A percentile compares a stretch with the other conserved stretches of the same genome.
Conservation (phyloP, 1,284 basidiomycete species). For the Inonotus hispidus region DNA sequence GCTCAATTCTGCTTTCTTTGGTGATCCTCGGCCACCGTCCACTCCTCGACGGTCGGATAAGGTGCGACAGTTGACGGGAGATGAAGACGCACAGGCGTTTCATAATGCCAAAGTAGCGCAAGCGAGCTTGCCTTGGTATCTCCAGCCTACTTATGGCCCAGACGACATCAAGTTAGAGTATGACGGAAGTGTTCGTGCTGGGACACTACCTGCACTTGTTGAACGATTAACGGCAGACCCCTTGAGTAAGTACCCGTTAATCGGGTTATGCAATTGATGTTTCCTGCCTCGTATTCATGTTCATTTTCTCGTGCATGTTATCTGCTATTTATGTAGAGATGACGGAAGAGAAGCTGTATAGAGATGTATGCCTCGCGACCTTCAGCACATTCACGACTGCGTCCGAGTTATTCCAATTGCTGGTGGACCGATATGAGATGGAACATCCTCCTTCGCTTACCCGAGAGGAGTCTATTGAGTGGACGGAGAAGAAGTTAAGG, state of each 20-base stretch:
- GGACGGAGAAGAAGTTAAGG: conserved; percentile 57
- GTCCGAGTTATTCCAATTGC: conserved; percentile 58
- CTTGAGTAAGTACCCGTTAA: conserved; percentile 36
- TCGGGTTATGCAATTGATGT: not conserved
- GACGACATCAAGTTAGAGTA: conserved; percentile 53
- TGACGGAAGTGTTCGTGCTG: conserved; percentile 56
- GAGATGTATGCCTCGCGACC: conserved; percentile 70
- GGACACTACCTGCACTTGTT: conserved; percentile 64
- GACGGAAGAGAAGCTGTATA: conserved; percentile 46
- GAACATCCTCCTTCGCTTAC: conserved; percentile 46
- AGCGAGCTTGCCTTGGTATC: conserved; percentile 51
- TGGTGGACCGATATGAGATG: conserved; percentile 60
- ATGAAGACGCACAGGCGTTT: conserved; percentile 38
- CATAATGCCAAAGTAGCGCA: conserved; percentile 33
- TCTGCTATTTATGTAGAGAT: conserved; percentile 30
- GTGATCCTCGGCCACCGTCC: not conserved
- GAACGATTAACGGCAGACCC: conserved; percentile 61
- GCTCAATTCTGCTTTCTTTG: not conserved
- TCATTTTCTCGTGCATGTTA: conserved; percentile 15
- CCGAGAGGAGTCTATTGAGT: conserved; percentile 51
- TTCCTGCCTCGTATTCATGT: not conserved
- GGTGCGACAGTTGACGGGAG: conserved; percentile 39
- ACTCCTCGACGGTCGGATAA: conserved; percentile 29
- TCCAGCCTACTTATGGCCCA: conserved; percentile 52
- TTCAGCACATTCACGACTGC: conserved; percentile 74